These are phyloP conservation scores for Saururus chinensis DNA, from an alignment of 164 flowering plant species.

Conservation along the genomic window DNA sequence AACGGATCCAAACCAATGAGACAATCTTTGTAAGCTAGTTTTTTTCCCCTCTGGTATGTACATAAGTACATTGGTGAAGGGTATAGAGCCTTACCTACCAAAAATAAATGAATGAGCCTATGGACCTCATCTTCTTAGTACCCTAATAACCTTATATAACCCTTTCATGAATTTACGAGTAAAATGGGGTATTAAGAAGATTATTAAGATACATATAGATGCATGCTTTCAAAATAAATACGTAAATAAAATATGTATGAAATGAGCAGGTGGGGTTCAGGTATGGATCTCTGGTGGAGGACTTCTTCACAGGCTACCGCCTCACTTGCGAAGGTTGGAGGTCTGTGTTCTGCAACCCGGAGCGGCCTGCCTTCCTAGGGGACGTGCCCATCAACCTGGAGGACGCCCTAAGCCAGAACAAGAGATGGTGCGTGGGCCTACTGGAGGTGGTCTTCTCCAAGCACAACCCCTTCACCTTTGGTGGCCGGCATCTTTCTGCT, in stretches of 20 bases:
- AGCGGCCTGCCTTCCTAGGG: slow-evolving; percentile 58
- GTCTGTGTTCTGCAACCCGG: slow-evolving; percentile 52
- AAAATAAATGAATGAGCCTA: too few species aligned
- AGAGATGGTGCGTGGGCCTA: slow-evolving; percentile 60
- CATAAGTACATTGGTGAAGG: too few species aligned
- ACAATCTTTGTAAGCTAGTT: too few species aligned
- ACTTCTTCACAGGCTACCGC: slow-evolving; percentile 58
- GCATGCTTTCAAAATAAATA: background rate
- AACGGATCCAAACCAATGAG: too few species aligned
- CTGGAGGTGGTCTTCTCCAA: slow-evolving; percentile 46
- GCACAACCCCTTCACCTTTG: slow-evolving; percentile 40
- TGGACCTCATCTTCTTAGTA: too few species aligned
- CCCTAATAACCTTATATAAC: too few species aligned
- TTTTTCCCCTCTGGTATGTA: too few species aligned
- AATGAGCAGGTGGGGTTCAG: slow-evolving; percentile 51
- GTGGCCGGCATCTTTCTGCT: slow-evolving; percentile 23
- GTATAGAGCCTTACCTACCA: too few species aligned
- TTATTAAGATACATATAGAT: too few species aligned
- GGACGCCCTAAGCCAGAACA: slow-evolving; percentile 44
- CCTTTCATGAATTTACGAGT: too few species aligned
- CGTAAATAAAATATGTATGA: too few species aligned
- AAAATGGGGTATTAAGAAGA: too few species aligned
- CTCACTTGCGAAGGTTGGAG: slow-evolving; percentile 79
- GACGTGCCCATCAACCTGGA: slow-evolving; percentile 39
- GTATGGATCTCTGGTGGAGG: slow-evolving; percentile 77